A percentile compares a stretch with the other conserved stretches of the same genome.
These are phyloP conservation scores for Cladosporium cucumerinum DNA, from an alignment of 2,329 filamentous ascomycete genomes.

Conservation along the genomic window DNA sequence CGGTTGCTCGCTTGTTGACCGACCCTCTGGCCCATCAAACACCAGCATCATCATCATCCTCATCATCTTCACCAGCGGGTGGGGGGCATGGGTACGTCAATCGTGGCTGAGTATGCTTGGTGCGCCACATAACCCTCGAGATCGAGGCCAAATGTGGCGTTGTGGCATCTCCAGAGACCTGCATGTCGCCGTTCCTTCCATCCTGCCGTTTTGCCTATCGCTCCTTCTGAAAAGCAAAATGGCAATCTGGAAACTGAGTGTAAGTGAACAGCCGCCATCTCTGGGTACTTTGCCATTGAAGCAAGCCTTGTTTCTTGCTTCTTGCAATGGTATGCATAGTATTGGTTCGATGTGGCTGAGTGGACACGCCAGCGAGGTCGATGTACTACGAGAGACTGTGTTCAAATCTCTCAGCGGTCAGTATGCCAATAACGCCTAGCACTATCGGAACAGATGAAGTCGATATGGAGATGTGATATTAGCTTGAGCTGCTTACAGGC, in stretches of 20 bases:
- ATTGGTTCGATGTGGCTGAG: neutral
- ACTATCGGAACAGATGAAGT: neutral
- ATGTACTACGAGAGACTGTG: neutral
- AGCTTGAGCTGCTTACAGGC: neutral
- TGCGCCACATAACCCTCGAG: neutral
- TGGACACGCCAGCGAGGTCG: neutral
- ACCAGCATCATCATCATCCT: neutral
- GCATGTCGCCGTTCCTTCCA: neutral
- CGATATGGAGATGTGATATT: neutral
- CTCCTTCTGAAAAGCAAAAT: neutral
- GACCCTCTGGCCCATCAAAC: neutral
- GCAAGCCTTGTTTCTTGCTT: neutral
- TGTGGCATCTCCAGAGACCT: neutral
- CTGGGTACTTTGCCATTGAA: neutral
- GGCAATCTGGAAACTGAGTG: neutral
- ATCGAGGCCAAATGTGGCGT: neutral
- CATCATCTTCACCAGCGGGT: constrained; percentile 3
- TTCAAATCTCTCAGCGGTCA: neutral
- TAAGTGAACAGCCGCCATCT: neutral
- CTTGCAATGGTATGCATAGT: neutral
- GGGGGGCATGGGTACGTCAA: constrained; percentile 3
- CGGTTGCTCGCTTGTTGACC: neutral
- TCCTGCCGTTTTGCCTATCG: neutral
- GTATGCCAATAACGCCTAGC: neutral
- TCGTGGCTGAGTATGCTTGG: constrained; percentile 2